phyloP scores from a whole-genome alignment of 139 green algal genomes.

The Asterochloris erici region DNA sequence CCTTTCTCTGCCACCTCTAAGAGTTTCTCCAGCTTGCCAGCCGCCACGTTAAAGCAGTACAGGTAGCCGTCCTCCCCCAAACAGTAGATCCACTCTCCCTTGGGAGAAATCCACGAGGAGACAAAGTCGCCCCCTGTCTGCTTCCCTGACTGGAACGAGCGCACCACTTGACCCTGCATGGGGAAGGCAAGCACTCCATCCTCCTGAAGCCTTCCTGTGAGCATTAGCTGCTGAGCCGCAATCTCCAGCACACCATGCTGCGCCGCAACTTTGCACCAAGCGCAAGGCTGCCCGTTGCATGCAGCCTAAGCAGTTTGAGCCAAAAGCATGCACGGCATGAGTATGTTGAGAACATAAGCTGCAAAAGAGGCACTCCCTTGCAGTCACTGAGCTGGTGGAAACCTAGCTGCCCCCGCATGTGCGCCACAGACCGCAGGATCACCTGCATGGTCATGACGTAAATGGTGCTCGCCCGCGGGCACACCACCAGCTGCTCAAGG shows the following conservation, averaged over 20 bases:
- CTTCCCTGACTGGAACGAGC: constrained; percentile 71
- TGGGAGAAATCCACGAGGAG: constrained; percentile 61
- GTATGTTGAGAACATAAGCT: background rate
- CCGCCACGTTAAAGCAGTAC: constrained; percentile 67
- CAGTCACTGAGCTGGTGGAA: too few species aligned
- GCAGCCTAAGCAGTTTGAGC: background rate
- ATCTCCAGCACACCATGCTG: too few species aligned
- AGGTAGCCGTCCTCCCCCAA: constrained; percentile 82
- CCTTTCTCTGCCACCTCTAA: constrained; percentile 84
- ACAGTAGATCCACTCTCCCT: constrained; percentile 88
- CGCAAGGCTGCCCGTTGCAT: background rate
- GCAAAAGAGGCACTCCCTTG: too few species aligned
- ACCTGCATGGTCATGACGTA: constrained; percentile 86
- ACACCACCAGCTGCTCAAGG: constrained; percentile 86
- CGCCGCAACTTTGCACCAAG: too few species aligned
- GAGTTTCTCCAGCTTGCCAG: constrained; percentile 83
- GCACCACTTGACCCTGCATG: constrained; percentile 52
- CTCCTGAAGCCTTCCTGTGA: background rate
- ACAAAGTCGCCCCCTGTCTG: constrained; percentile 79
- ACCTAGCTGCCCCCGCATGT: constrained; percentile 23
- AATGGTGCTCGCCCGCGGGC: constrained; percentile 64
- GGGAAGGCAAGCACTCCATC: background rate
- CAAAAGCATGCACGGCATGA: background rate
- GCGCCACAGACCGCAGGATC: too few species aligned
- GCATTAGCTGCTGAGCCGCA: background rate